phyloP scores from a whole-genome alignment of 768 basidiomycete genomes.

The Phlebiopsis flavidoalba region DNA sequence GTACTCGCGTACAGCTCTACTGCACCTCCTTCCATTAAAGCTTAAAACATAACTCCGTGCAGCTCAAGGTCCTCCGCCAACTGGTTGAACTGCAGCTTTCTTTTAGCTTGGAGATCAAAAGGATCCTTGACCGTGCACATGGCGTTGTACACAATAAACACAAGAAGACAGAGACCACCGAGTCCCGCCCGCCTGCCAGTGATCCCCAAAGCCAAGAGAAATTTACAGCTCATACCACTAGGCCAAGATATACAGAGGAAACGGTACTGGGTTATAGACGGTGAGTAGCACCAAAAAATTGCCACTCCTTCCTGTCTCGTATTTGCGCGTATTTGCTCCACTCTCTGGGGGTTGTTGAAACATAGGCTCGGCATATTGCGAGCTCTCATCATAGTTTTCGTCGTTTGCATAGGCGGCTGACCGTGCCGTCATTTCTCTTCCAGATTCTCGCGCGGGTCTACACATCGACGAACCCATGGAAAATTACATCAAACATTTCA shows the following conservation, averaged over 20 bases:
- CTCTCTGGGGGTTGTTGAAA: conserved; percentile 28
- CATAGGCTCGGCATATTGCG: conserved; percentile 38
- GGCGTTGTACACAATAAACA: conserved; percentile 80
- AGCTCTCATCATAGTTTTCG: conserved; percentile 25
- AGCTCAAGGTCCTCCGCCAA: conserved; percentile 82
- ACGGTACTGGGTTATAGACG: conserved; percentile 85
- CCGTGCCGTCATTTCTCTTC: conserved; percentile 22
- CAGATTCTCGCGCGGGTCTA: conserved; percentile 86
- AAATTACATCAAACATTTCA: conserved; percentile 75
- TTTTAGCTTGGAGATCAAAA: conserved; percentile 65
- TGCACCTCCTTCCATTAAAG: conserved; percentile 14
- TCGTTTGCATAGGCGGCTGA: conserved; percentile 12
- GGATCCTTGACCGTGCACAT: conserved; percentile 78
- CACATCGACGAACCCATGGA: conserved; percentile 86
- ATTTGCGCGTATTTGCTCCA: conserved; percentile 73
- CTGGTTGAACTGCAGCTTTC: conserved; percentile 80
- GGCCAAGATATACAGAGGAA: conserved; percentile 74
- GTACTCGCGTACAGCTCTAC: conserved; percentile 26
- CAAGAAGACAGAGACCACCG: conserved; percentile 67
- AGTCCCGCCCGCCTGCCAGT: conserved; percentile 44
- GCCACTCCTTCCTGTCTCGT: conserved; percentile 27
- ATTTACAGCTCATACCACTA: conserved; percentile 60
- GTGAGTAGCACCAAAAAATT: conserved; percentile 53
- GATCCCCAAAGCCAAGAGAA: conserved; percentile 66
- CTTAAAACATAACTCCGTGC: conserved; percentile 18